Conservation (phyloP, 441 rosid species). For the Dalechampia spathulata region DNA sequence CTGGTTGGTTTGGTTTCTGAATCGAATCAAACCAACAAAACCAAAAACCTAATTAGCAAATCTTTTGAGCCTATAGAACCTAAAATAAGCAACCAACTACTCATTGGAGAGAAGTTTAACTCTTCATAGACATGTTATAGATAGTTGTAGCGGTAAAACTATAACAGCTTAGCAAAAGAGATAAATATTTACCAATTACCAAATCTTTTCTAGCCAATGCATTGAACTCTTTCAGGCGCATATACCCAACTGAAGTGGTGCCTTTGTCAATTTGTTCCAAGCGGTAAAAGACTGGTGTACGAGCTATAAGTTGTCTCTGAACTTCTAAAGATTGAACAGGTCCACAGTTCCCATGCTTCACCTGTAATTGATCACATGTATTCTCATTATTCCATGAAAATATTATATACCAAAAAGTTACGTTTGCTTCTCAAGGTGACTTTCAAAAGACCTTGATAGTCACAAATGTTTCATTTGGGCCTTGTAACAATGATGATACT, state of each 20-base stretch:
- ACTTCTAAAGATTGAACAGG: conserved; percentile 55
- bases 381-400: conserved; percentile 6
- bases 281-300: conserved; percentile 75
- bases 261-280: conserved; percentile 69
- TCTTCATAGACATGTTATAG: neutral
- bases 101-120: neutral
- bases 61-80: no score
- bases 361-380: conserved; percentile 34
- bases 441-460: conserved; percentile 48
- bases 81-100: no score
- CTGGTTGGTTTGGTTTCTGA: no score
- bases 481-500: conserved; percentile 87
- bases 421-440: neutral
- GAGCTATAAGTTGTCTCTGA: conserved; percentile 80
- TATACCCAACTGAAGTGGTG: conserved; percentile 58
- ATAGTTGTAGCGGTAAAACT: neutral
- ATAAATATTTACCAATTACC: conserved; percentile 53
- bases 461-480: conserved; percentile 82
- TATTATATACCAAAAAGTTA: neutral
- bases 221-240: conserved; percentile 87
- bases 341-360: conserved; percentile 87
- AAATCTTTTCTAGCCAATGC: conserved; percentile 93
- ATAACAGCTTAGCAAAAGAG: conserved; percentile 1
- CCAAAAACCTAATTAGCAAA: no score
- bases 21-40: no score